A percentile compares a stretch with the other conserved stretches of the same genome.
These are phyloP conservation scores for Pulveroboletus frians DNA, from an alignment of 768 basidiomycete genomes.

Conservation along the genomic window DNA sequence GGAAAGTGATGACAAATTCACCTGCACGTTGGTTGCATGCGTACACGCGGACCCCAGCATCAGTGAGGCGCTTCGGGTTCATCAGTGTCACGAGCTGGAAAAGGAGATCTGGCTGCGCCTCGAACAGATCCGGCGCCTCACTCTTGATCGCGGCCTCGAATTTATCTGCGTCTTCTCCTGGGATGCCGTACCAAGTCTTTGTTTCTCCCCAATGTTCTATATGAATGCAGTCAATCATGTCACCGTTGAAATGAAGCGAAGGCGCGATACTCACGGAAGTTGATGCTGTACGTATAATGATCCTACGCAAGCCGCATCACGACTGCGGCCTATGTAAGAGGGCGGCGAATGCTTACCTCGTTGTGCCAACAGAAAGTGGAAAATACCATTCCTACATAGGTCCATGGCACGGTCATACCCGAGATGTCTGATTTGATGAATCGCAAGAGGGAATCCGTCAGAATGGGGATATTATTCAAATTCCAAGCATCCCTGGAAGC, in stretches of 20 bases:
- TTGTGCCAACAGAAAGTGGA: constrained; percentile 99
- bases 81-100: constrained; percentile 98
- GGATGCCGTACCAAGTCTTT: constrained; percentile 99
- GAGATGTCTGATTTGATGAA: constrained; percentile 99
- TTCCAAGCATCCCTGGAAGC: constrained; percentile 96
- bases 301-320: constrained; percentile 49
- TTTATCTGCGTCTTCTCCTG: constrained; percentile 90
- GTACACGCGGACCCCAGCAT: constrained; percentile 87
- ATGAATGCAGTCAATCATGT: constrained; percentile 24
- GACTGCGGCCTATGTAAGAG: constrained; percentile 18
- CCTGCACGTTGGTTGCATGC: constrained; percentile 96
- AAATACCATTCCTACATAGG: constrained; percentile 98
- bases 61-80: constrained; percentile 83
- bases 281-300: constrained; percentile 96
- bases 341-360: constrained; percentile 51
- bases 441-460: constrained; percentile 87
- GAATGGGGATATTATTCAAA: constrained; percentile 92
- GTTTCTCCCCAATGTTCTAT: constrained; percentile 99
- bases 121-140: constrained; percentile 96
- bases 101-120: constrained; percentile 93
- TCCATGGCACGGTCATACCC: constrained; percentile 99
- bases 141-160: constrained; percentile 93
- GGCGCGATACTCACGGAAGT: constrained; percentile 65
- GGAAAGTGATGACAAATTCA: constrained; percentile 97
- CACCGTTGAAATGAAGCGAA: constrained; percentile 15